Conservation (phyloP, 2,329 filamentous ascomycete species). For the Cryphonectria japonica region DNA sequence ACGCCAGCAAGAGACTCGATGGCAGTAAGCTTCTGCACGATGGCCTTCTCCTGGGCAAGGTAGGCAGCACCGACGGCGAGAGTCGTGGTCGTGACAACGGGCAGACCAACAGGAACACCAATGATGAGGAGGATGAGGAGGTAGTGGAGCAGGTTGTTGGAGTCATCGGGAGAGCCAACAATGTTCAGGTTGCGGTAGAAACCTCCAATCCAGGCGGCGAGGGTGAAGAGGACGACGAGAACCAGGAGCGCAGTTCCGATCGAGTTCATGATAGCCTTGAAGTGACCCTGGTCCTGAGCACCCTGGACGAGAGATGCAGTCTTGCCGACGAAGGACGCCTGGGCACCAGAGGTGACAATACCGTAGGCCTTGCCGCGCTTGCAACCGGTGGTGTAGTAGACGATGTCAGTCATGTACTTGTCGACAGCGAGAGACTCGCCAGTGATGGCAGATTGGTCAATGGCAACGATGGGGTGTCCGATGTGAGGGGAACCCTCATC, state of each 20-base stretch:
- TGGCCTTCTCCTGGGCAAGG: slow-evolving; percentile 76
- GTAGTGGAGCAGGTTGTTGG: slow-evolving; percentile 69
- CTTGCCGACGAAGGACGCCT: slow-evolving; percentile 75
- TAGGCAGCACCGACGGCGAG: slow-evolving; percentile 78
- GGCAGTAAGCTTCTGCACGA: slow-evolving; percentile 78
- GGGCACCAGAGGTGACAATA: slow-evolving; percentile 68
- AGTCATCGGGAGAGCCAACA: slow-evolving; percentile 58
- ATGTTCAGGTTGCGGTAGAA: slow-evolving; percentile 75
- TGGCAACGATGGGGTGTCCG: slow-evolving; percentile 70
- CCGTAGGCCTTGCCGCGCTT: slow-evolving; percentile 79
- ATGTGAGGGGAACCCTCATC: slow-evolving; percentile 59
- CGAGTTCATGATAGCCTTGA: slow-evolving; percentile 84
- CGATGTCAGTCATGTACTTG: slow-evolving; percentile 76
- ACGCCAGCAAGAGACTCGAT: slow-evolving; percentile 78
- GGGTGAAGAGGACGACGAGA: slow-evolving; percentile 77
- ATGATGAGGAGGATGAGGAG: slow-evolving; percentile 74
- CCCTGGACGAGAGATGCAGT: slow-evolving; percentile 76
- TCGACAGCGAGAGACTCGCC: slow-evolving; percentile 80
- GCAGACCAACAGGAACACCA: slow-evolving; percentile 79
- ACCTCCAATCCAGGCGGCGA: slow-evolving; percentile 75
- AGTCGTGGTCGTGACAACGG: slow-evolving; percentile 78
- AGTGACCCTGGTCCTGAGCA: slow-evolving; percentile 73
- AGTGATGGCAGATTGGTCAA: slow-evolving; percentile 80
- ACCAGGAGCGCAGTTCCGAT: slow-evolving; percentile 76
- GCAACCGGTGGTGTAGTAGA: slow-evolving; percentile 81